Conservation (phyloP, 192 early-diverging fungal species). For the Coemansia sp. region DNA sequence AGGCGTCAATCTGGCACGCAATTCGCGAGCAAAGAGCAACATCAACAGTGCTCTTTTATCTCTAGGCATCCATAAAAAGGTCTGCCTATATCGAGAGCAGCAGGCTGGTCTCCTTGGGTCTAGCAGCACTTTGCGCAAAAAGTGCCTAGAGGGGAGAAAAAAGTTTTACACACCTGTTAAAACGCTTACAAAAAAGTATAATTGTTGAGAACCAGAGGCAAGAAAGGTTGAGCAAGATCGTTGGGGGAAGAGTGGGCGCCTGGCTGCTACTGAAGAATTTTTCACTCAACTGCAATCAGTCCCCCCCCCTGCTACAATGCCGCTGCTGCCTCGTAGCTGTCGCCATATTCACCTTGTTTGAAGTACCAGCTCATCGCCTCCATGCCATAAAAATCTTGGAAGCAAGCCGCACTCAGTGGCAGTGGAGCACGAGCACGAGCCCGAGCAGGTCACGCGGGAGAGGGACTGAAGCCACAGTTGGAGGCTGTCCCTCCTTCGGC, state of each 20-base stretch:
- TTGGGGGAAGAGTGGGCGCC: background rate
- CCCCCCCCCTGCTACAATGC: background rate
- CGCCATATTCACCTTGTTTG: background rate
- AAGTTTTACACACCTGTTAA: slow-evolving; percentile 10
- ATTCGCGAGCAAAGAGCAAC: background rate
- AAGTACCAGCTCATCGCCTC: background rate
- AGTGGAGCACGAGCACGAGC: background rate
- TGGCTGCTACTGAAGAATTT: background rate
- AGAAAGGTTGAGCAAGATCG: background rate
- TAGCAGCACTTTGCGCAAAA: background rate
- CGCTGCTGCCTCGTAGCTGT: background rate
- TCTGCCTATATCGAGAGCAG: background rate
- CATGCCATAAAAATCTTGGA: background rate
- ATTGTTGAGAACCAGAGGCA: slow-evolving; percentile 6
- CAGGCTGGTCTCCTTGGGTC: background rate
- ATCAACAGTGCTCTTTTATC: background rate
- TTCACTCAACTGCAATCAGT: background rate
- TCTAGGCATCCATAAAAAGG: background rate
- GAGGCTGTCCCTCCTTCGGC: background rate
- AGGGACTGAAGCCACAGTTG: background rate
- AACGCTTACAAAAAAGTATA: slow-evolving; percentile 7
- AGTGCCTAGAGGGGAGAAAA: background rate
- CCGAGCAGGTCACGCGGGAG: background rate
- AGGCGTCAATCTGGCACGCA: background rate
- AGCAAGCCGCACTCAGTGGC: background rate